A percentile compares a stretch with the other conserved stretches of the same genome.
Conservation (phyloP, 306 rosid genomes). For the Sicyos edulis region DNA sequence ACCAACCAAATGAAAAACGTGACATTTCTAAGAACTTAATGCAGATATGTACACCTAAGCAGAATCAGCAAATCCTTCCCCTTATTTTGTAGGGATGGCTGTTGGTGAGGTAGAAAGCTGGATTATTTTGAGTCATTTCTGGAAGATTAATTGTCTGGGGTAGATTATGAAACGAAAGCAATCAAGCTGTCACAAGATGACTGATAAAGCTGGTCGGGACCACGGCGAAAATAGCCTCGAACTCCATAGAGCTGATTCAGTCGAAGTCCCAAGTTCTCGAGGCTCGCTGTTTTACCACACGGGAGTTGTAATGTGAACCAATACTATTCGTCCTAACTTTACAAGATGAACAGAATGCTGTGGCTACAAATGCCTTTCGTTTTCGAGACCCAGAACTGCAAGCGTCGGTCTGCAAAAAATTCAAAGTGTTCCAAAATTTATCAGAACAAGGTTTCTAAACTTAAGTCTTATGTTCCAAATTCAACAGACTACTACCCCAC, state of each 20-base stretch:
- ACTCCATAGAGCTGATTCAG: slow-evolving; percentile 11
- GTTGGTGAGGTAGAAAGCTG: neutral
- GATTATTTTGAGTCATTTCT: neutral
- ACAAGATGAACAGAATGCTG: neutral
- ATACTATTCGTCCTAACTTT: slow-evolving; percentile 7
- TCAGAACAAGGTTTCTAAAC: neutral
- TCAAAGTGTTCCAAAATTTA: neutral
- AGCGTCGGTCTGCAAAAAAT: slow-evolving; percentile 18
- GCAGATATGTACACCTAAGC: slow-evolving; percentile 12
- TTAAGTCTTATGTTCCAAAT: neutral
- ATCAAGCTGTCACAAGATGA: neutral
- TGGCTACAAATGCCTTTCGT: slow-evolving; percentile 7
- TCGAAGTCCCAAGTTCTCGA: neutral
- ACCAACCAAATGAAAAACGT: neutral
- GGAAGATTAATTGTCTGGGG: neutral
- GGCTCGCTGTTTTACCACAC: slow-evolving; percentile 1
- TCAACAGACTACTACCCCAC: neutral
- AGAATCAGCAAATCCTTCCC: slow-evolving; percentile 20
- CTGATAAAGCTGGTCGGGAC: neutral
- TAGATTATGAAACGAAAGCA: neutral
- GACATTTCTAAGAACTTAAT: neutral
- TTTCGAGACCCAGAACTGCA: slow-evolving; percentile 15
- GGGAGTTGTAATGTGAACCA: slow-evolving; percentile 6
- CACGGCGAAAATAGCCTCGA: neutral
- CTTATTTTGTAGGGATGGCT: slow-evolving; percentile 13